A percentile compares a stretch with the other conserved stretches of the same genome.
phyloP scores from a whole-genome alignment of 306 rosid species.

The Sophora flavescens region DNA sequence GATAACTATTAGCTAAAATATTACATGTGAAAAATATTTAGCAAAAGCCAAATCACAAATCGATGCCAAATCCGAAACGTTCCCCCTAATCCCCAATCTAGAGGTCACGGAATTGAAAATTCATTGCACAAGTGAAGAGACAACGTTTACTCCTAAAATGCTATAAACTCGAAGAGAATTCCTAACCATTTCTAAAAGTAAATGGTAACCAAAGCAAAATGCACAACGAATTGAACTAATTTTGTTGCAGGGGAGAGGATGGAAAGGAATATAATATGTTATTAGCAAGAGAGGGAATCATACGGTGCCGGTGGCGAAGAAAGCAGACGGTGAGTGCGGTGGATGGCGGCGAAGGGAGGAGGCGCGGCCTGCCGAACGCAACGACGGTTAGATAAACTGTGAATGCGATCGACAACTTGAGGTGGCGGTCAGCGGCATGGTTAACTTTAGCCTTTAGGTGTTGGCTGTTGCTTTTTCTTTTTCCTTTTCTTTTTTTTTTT shows the following conservation, averaged over 20 bases:
- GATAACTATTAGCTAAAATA: background rate
- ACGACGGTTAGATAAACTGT: background rate
- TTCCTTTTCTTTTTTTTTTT: background rate
- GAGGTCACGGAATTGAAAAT: conserved; percentile 6
- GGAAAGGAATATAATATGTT: background rate
- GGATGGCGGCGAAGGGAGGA: background rate
- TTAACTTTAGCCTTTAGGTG: background rate
- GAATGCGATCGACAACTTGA: conserved; percentile 1
- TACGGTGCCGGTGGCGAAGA: conserved; percentile 1
- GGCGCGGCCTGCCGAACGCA: background rate
- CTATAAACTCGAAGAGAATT: background rate
- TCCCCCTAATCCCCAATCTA: background rate
- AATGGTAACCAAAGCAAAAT: background rate
- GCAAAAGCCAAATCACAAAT: conserved; percentile 39
- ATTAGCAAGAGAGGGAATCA: background rate
- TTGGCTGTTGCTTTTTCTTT: background rate
- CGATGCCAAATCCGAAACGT: conserved; percentile 8
- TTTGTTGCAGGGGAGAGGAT: background rate
- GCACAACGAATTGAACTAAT: background rate
- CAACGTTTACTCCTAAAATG: background rate
- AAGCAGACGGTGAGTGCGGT: background rate
- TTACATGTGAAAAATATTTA: background rate
- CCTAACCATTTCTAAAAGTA: background rate
- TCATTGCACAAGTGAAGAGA: background rate
- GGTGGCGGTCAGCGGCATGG: conserved; percentile 30